These are phyloP conservation scores for Rosa chinensis DNA, from an alignment of 306 rosid genomes.

Conservation along the genomic window DNA sequence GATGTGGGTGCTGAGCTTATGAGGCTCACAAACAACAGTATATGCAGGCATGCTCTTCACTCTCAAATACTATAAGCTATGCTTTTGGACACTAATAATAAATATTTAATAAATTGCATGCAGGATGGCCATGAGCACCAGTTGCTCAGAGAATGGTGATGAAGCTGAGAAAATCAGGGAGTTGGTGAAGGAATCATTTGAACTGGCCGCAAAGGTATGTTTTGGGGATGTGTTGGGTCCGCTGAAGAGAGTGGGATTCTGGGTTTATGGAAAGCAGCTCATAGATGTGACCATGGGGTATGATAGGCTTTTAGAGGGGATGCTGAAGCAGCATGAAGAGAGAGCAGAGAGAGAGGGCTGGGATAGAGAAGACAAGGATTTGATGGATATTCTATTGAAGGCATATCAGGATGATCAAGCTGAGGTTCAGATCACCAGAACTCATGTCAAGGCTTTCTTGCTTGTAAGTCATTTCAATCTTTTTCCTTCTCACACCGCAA, in stretches of 20 bases:
- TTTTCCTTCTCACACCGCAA: background rate
- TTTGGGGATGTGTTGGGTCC: conserved; percentile 59
- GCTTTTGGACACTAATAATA: background rate
- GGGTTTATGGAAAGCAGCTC: conserved; percentile 49
- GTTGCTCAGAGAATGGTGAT: conserved; percentile 38
- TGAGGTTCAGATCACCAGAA: conserved; percentile 47
- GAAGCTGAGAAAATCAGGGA: conserved; percentile 44
- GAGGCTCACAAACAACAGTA: conserved; percentile 49
- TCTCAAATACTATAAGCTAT: background rate
- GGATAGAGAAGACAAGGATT: conserved; percentile 4
- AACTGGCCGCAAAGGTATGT: conserved; percentile 43
- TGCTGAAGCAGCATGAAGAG: conserved; percentile 33
- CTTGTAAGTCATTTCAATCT: conserved; percentile 22
- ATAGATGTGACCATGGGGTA: conserved; percentile 43
- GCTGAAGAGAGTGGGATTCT: conserved; percentile 38
- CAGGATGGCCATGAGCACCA: conserved; percentile 51
- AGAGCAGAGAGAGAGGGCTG: conserved; percentile 22
- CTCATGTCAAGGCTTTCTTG: conserved; percentile 55
- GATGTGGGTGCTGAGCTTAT: conserved; percentile 47
- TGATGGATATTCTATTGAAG: conserved; percentile 45
- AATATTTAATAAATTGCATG: background rate
- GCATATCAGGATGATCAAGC: conserved; percentile 46
- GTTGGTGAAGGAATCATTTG: conserved; percentile 40
- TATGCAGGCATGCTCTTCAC: conserved; percentile 22
- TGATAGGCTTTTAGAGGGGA: conserved; percentile 48